Percentiles rank a stretch among this genome's conserved stretches.
These are phyloP conservation scores for Protea cynaroides DNA, from an alignment of 164 flowering plant genomes.

Conservation along the genomic window DNA sequence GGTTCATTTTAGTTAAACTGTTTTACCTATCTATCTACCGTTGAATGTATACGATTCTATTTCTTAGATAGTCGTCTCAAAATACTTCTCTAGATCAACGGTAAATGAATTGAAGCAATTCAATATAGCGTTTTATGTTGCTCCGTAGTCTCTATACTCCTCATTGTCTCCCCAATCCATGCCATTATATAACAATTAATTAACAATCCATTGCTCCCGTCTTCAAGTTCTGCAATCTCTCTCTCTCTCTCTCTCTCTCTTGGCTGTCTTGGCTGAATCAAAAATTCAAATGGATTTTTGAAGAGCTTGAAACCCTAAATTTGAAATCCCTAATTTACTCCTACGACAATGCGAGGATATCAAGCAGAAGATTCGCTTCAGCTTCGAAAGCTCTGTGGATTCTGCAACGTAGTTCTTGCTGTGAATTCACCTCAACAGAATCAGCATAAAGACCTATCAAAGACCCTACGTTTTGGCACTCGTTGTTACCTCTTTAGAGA, in stretches of 20 bases:
- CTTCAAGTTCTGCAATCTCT: neutral
- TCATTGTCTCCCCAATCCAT: too few species aligned
- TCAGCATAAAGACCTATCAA: neutral
- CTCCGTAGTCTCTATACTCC: too few species aligned
- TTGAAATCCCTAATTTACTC: neutral
- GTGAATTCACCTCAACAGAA: conserved; percentile 14
- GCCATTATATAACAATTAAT: too few species aligned
- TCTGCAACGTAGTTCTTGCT: conserved; percentile 43
- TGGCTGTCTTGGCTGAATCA: neutral
- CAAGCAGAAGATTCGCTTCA: conserved; percentile 4
- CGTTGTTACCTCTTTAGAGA: conserved; percentile 12
- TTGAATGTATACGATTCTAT: too few species aligned
- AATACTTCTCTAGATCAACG: too few species aligned
- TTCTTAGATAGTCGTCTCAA: too few species aligned
- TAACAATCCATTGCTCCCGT: too few species aligned
- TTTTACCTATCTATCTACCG: too few species aligned
- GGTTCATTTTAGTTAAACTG: too few species aligned
- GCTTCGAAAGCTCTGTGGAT: conserved; percentile 66
- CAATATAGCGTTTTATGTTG: too few species aligned
- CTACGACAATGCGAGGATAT: neutral
- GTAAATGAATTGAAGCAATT: too few species aligned
- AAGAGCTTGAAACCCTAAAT: neutral
- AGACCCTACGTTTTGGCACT: conserved; percentile 18
- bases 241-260: neutral
- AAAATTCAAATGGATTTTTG: neutral